Conservation (phyloP, 2,329 filamentous ascomycete species). For the Paraconiothyrium sp. region DNA sequence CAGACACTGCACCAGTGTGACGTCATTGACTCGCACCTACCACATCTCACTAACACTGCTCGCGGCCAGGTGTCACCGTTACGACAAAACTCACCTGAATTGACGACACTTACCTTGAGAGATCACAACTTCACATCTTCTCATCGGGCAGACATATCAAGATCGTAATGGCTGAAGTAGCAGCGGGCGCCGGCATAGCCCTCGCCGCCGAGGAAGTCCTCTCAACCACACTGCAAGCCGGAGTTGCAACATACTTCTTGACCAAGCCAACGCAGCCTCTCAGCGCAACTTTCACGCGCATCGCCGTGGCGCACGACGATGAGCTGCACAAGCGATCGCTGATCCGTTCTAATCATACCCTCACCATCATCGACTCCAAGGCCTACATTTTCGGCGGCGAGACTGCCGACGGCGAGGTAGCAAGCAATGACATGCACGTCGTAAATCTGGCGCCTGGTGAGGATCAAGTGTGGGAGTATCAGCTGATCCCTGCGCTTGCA, state of each 20-base stretch:
- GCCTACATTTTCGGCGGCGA: slow-evolving; percentile 58
- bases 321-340: slow-evolving; percentile 45
- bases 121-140: background rate
- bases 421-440: slow-evolving; percentile 55
- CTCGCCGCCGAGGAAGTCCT: slow-evolving; percentile 51
- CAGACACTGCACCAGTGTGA: slow-evolving; percentile 6
- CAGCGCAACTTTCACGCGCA: slow-evolving; percentile 53
- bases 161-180: slow-evolving; percentile 51
- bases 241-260: slow-evolving; percentile 53
- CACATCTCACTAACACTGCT: background rate
- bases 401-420: slow-evolving; percentile 45
- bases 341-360: slow-evolving; percentile 49
- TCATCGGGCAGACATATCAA: background rate
- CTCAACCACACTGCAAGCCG: slow-evolving; percentile 50
- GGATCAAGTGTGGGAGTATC: slow-evolving; percentile 50
- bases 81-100: too few relatives aligned
- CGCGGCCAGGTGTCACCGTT: too few relatives aligned
- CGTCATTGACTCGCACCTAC: slow-evolving; percentile 14
- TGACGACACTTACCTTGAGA: too few relatives aligned
- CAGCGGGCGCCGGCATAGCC: slow-evolving; percentile 49
- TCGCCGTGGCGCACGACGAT: slow-evolving; percentile 49
- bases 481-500: slow-evolving; percentile 53
- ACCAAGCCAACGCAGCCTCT: slow-evolving; percentile 55
- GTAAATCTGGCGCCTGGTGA: slow-evolving; percentile 47
- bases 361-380: slow-evolving; percentile 53